Conservation (phyloP, 352 stramenopile genomes). For the Globisporangium acanthophoron region DNA sequence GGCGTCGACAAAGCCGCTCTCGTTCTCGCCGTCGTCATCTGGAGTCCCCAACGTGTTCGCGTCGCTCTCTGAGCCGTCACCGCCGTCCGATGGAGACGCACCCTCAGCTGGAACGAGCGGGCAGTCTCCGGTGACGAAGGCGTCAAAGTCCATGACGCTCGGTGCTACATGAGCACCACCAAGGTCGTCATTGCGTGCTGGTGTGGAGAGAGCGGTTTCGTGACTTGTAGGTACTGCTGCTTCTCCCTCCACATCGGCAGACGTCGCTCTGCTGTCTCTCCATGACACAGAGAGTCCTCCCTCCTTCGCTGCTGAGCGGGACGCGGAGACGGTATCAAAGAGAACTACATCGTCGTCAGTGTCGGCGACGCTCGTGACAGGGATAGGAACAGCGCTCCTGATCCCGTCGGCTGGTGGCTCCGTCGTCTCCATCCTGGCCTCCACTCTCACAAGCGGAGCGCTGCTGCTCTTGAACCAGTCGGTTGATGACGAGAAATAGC, state of each 20-base stretch:
- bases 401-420: background rate
- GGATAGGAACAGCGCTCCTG: background rate
- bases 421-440: background rate
- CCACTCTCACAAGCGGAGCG: background rate
- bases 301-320: background rate
- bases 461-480: too few relatives aligned
- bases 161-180: background rate
- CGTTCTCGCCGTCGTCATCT: slow-evolving; percentile 4
- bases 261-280: background rate
- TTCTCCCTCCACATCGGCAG: too few relatives aligned
- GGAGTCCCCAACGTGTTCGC: background rate
- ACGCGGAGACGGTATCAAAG: background rate
- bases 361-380: background rate
- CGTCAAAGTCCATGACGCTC: slow-evolving; percentile 16
- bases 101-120: background rate
- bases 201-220: background rate
- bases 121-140: slow-evolving; percentile 9
- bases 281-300: background rate
- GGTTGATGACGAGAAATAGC: too few relatives aligned
- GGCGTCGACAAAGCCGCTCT: slow-evolving; percentile 3
- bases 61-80: slow-evolving; percentile 1
- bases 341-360: background rate
- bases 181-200: background rate
- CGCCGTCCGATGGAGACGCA: background rate
- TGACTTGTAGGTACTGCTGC: background rate